Conservation (phyloP, 768 basidiomycete genomes). For the Gymnopilus junonius region DNA sequence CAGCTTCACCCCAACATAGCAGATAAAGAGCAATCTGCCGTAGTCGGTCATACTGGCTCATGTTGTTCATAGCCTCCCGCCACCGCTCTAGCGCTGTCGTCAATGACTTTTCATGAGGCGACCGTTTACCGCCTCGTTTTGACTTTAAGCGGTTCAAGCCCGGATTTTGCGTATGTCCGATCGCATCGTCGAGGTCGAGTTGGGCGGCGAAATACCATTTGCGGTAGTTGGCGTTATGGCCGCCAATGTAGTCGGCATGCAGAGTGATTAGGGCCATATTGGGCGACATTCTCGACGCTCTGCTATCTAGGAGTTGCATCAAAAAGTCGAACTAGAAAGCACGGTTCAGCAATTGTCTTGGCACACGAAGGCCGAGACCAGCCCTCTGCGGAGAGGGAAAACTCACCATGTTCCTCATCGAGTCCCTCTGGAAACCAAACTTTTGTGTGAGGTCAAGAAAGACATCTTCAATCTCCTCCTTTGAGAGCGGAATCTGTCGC, state of each 20-base stretch:
- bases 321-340: slow-evolving; percentile 88
- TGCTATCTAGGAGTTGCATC: slow-evolving; percentile 96
- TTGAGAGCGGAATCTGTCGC: slow-evolving; percentile 93
- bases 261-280: slow-evolving; percentile 93
- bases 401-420: slow-evolving; percentile 92
- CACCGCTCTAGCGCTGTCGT: slow-evolving; percentile 89
- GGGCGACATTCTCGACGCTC: slow-evolving; percentile 96
- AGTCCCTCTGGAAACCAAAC: slow-evolving; percentile 96
- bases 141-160: slow-evolving; percentile 86
- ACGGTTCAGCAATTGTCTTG: slow-evolving; percentile 10
- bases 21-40: slow-evolving; percentile 95
- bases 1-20: slow-evolving; percentile 97
- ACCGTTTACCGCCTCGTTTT: slow-evolving; percentile 55
- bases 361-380: background rate
- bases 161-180: slow-evolving; percentile 91
- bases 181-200: slow-evolving; percentile 96
- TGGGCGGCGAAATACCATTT: slow-evolving; percentile 99
- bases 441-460: slow-evolving; percentile 97
- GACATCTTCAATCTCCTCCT: slow-evolving; percentile 99
- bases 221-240: slow-evolving; percentile 97
- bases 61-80: slow-evolving; percentile 98
- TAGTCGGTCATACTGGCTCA: slow-evolving; percentile 97
- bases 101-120: slow-evolving; percentile 64
- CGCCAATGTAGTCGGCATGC: slow-evolving; percentile 99
- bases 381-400: background rate